These are phyloP conservation scores for Cadophora luteo-olivacea DNA, from an alignment of 2,329 filamentous ascomycete species.

Conservation along the genomic window DNA sequence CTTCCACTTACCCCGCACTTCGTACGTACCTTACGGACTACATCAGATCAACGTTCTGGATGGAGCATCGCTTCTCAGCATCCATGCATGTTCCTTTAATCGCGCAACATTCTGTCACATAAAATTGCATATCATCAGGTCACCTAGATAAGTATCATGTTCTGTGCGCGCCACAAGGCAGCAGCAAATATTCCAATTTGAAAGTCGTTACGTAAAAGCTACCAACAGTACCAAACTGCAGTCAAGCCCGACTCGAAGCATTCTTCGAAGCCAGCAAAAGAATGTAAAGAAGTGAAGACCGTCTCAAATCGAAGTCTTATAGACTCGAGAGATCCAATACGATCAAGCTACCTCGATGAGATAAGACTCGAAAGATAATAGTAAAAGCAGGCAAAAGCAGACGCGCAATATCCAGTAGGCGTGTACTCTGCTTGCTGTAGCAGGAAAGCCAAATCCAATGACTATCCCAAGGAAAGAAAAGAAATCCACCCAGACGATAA, in stretches of 20 bases:
- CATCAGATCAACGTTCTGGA: no score
- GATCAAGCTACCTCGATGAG: not conserved
- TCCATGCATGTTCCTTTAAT: no score
- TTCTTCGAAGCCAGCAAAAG: not conserved
- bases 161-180: not conserved
- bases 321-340: not conserved
- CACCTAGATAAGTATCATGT: not conserved
- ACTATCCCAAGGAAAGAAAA: not conserved
- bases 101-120: no score
- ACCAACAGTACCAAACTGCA: not conserved
- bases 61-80: no score
- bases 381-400: constrained; percentile 1
- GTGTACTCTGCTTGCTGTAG: constrained; percentile 17
- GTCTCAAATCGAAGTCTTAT: not conserved
- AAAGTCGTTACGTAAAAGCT: not conserved
- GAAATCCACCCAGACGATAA: not conserved
- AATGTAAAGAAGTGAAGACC: constrained; percentile 3
- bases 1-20: no score
- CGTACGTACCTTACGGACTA: no score
- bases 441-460: constrained; percentile 13
- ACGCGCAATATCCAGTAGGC: not conserved
- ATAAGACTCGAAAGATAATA: not conserved
- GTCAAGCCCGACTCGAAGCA: not conserved
- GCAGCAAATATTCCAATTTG: not conserved
- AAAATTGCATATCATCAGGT: no score